Percentiles rank a stretch among this genome's conserved stretches.
These are phyloP conservation scores for Pleurotus giganteus DNA, from an alignment of 768 basidiomycete genomes.

Conservation along the genomic window DNA sequence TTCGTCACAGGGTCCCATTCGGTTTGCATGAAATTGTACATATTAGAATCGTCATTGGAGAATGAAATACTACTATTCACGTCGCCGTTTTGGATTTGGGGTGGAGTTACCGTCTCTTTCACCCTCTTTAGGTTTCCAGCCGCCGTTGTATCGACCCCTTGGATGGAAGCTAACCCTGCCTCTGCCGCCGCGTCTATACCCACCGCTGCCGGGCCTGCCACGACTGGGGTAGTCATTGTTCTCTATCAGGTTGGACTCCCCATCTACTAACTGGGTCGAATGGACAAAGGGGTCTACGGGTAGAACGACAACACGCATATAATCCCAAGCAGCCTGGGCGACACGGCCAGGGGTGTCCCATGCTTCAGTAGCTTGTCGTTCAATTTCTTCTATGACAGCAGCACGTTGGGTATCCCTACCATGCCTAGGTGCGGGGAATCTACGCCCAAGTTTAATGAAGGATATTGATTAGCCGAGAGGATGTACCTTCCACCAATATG, in stretches of 20 bases:
- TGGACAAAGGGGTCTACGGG: slow-evolving; percentile 5
- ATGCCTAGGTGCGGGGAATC: slow-evolving; percentile 52
- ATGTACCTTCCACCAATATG: slow-evolving; percentile 72
- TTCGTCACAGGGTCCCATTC: too few species aligned
- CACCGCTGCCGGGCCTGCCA: background rate
- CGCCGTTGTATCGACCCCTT: background rate
- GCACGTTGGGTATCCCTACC: slow-evolving; percentile 33
- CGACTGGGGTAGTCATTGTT: background rate
- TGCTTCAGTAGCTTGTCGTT: slow-evolving; percentile 57
- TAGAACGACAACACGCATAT: slow-evolving; percentile 44
- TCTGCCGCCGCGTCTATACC: background rate
- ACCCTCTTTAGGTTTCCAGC: background rate
- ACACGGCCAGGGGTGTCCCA: slow-evolving; percentile 45
- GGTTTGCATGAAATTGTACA: too few species aligned
- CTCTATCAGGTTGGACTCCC: too few species aligned
- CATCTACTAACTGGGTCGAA: too few species aligned
- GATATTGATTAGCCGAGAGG: background rate
- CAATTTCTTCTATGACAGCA: slow-evolving; percentile 57
- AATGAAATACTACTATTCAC: background rate
- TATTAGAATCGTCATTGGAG: too few species aligned
- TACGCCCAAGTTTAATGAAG: slow-evolving; percentile 17
- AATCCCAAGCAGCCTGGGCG: slow-evolving; percentile 59
- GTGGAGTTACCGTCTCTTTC: background rate
- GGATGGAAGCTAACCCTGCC: background rate
- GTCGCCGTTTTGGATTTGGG: background rate